Conservation (phyloP, 441 rosid genomes). For the Syzygium syzygioides region DNA sequence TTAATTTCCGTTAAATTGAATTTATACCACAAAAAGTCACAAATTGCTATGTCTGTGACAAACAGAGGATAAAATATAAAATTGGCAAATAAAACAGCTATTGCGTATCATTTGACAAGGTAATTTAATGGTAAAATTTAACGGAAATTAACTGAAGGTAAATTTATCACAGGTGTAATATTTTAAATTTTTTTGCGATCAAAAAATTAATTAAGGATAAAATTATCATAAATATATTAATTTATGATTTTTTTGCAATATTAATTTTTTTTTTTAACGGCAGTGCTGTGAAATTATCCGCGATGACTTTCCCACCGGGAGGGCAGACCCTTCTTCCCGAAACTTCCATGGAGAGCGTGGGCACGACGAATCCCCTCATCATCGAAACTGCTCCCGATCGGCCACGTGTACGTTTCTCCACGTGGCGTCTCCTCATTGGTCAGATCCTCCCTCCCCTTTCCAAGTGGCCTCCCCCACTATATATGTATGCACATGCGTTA, state of each 20-base stretch:
- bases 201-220: too few species aligned
- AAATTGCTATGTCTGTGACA: too few species aligned
- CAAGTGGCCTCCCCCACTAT: background rate
- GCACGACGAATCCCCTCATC: conserved; percentile 20
- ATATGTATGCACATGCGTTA: background rate
- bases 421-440: conserved; percentile 27
- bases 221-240: too few species aligned
- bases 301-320: background rate
- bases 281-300: background rate
- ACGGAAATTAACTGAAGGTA: too few species aligned
- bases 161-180: fast-evolving
- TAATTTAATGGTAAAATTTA: too few species aligned
- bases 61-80: too few species aligned
- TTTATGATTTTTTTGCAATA: fast-evolving
- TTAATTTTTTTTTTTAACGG: background rate
- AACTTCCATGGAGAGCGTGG: background rate
- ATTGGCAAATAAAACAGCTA: too few species aligned
- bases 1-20: too few species aligned
- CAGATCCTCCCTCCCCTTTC: background rate
- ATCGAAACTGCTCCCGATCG: conserved; percentile 18
- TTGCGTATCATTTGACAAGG: too few species aligned
- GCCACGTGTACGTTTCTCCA: conserved; percentile 39
- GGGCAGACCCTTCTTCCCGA: background rate
- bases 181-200: too few species aligned
- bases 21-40: too few species aligned